Percentiles rank a stretch among this genome's conserved stretches.
phyloP scores from a whole-genome alignment of 768 basidiomycete species.

The Trametes cinnabarina region DNA sequence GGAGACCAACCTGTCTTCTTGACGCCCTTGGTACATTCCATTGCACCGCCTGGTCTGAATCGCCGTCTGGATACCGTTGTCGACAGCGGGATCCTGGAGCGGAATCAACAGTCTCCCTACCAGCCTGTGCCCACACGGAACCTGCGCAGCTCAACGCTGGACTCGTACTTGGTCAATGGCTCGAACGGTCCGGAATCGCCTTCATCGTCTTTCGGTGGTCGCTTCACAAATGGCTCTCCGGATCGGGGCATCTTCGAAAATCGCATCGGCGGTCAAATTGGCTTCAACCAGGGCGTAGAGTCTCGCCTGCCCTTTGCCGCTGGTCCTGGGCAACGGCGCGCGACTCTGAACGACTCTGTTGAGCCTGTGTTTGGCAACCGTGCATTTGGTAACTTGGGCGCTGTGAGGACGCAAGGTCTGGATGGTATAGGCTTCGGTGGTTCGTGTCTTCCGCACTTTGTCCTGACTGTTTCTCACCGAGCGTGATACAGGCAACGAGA shows the following conservation, averaged over 20 bases:
- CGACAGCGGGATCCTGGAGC: slow-evolving; percentile 41
- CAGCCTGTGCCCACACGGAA: slow-evolving; percentile 66
- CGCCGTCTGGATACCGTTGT: slow-evolving; percentile 50
- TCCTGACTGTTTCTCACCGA: background rate
- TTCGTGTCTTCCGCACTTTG: background rate
- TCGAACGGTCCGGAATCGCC: slow-evolving; percentile 68
- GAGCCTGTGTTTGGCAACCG: slow-evolving; percentile 38
- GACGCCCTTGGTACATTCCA: slow-evolving; percentile 40
- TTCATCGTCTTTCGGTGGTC: slow-evolving; percentile 66
- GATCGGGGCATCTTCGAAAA: slow-evolving; percentile 42
- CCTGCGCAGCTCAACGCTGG: slow-evolving; percentile 61
- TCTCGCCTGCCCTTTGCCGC: slow-evolving; percentile 28
- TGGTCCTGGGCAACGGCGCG: slow-evolving; percentile 19
- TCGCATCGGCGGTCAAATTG: slow-evolving; percentile 25
- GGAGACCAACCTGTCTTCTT: slow-evolving; percentile 64
- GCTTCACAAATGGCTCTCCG: slow-evolving; percentile 67
- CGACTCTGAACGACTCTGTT: slow-evolving; percentile 40
- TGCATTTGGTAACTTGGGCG: slow-evolving; percentile 32
- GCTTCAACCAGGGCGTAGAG: slow-evolving; percentile 49
- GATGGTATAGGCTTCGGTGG: slow-evolving; percentile 41
- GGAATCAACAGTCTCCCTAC: slow-evolving; percentile 48
- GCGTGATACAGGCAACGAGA: background rate
- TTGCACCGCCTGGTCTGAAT: slow-evolving; percentile 53
- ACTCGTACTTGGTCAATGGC: slow-evolving; percentile 52
- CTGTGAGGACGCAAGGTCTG: slow-evolving; percentile 29